Evolutionary conservation across 768 basidiomycete species (phyloP).

Genomic region (Auricularia heimuer): DNA sequence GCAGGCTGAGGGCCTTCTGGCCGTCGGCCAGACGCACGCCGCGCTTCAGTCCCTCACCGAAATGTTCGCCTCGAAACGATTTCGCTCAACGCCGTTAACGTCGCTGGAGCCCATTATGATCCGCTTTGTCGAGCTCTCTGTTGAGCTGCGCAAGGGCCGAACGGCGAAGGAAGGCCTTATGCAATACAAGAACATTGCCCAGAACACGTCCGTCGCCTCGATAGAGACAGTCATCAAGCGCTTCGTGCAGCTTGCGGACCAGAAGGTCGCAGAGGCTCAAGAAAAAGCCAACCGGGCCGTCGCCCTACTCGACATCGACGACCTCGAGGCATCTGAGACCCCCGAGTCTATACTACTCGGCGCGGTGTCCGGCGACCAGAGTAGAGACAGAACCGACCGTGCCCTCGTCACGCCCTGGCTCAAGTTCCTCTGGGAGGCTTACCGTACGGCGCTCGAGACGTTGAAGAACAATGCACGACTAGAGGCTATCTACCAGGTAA

Average conservation of each 20-base stretch:
- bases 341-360: conserved; percentile 86
- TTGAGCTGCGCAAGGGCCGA: conserved; percentile 87
- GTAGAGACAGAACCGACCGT: conserved; percentile 87
- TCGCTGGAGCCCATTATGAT: conserved; percentile 93
- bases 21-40: conserved; percentile 83
- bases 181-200: conserved; percentile 97
- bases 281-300: conserved; percentile 72
- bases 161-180: conserved; percentile 92
- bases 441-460: conserved; percentile 89
- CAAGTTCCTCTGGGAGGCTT: conserved; percentile 98
- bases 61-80: conserved; percentile 89
- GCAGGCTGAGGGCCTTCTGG: conserved; percentile 89
- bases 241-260: conserved; percentile 73
- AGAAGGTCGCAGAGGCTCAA: conserved; percentile 77
- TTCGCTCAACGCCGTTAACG: conserved; percentile 79
- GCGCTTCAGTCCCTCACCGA: conserved; percentile 85
- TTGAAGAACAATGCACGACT: conserved; percentile 91
- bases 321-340: conserved; percentile 91
- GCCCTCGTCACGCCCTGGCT: conserved; percentile 96
- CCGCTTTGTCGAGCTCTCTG: conserved; percentile 92
- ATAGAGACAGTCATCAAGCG: conserved; percentile 86
- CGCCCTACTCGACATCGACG: conserved; percentile 70
- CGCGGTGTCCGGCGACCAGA: conserved; percentile 83
- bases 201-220: conserved; percentile 81
- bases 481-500: conserved; percentile 83